Evolutionary conservation across 2,329 filamentous ascomycete genomes (phyloP).

Genomic region (Hirsutella minnesotensis): DNA sequence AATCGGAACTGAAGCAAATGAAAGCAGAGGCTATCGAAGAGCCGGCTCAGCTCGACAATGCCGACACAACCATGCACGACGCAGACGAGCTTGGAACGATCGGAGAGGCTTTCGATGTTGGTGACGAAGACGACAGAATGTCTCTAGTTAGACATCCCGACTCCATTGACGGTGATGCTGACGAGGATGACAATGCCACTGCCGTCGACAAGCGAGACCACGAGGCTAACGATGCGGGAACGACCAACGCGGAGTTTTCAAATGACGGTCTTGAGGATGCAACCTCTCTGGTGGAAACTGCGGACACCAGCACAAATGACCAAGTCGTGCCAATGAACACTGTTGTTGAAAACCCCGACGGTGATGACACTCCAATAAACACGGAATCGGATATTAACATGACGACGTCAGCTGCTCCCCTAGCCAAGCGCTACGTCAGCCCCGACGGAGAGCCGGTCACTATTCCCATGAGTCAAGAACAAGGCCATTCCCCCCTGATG

Average conservation of each 20-base stretch:
- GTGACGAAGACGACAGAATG: conserved; percentile 18
- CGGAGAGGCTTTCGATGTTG: conserved; percentile 10
- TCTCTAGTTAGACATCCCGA: conserved; percentile 19
- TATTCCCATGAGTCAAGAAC: conserved; percentile 29
- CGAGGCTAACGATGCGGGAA: neutral
- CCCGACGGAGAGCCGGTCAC: conserved; percentile 32
- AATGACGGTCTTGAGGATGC: neutral
- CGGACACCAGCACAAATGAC: too few relatives aligned
- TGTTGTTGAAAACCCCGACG: too few relatives aligned
- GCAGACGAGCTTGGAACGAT: conserved; percentile 4
- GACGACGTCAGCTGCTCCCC: too few relatives aligned
- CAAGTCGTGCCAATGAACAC: too few relatives aligned
- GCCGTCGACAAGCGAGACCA: neutral
- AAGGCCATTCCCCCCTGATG: conserved; percentile 34
- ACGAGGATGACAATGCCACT: neutral
- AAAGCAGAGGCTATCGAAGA: conserved; percentile 24
- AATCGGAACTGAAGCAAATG: conserved; percentile 43
- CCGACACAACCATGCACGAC: conserved; percentile 14
- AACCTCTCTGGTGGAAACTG: too few relatives aligned
- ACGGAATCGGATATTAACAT: too few relatives aligned
- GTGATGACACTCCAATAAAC: too few relatives aligned
- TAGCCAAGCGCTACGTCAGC: conserved; percentile 10
- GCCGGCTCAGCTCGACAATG: conserved; percentile 7
- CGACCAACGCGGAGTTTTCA: neutral
- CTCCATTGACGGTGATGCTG: conserved; percentile 6